Evolutionary conservation across 306 rosid genomes (phyloP).

Genomic region (Spatholobus suberectus): DNA sequence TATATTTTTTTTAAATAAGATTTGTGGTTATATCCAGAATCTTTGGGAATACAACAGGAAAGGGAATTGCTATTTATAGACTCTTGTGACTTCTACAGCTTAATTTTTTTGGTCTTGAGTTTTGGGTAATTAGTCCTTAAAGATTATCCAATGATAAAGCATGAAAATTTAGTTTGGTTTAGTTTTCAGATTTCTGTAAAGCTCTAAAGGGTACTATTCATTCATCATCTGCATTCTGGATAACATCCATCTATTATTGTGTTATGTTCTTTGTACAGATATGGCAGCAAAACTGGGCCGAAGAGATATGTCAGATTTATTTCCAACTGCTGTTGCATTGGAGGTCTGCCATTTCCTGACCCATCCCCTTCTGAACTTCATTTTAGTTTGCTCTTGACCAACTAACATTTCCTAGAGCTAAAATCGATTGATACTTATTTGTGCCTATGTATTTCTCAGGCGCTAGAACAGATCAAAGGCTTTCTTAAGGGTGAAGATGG

Average conservation of each 20-base stretch:
- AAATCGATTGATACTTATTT: not conserved
- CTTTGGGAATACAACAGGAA: not conserved
- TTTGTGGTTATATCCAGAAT: not conserved
- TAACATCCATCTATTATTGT: not conserved
- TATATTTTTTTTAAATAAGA: not conserved
- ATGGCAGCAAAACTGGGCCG: constrained; percentile 66
- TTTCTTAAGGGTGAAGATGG: constrained; percentile 57
- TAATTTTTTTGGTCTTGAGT: not conserved
- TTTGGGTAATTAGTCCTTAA: not conserved
- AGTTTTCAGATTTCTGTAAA: too few species aligned
- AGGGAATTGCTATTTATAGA: not conserved
- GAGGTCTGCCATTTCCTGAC: constrained; percentile 61
- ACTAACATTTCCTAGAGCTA: not conserved
- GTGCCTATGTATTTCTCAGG: constrained; percentile 52
- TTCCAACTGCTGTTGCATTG: constrained; percentile 70
- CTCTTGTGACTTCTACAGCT: not conserved
- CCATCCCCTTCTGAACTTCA: constrained; percentile 7
- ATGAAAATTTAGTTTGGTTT: too few species aligned
- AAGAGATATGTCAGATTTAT: constrained; percentile 59
- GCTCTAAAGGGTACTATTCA: too few species aligned
- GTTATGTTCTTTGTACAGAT: constrained; percentile 51
- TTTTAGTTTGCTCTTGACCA: not conserved
- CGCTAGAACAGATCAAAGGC: constrained; percentile 64
- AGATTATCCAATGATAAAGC: not conserved
- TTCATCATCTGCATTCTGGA: too few species aligned